Percentiles rank a stretch among this genome's conserved stretches.
phyloP scores from a whole-genome alignment of 1,284 basidiomycete genomes.

The Blastosporella zonata region DNA sequence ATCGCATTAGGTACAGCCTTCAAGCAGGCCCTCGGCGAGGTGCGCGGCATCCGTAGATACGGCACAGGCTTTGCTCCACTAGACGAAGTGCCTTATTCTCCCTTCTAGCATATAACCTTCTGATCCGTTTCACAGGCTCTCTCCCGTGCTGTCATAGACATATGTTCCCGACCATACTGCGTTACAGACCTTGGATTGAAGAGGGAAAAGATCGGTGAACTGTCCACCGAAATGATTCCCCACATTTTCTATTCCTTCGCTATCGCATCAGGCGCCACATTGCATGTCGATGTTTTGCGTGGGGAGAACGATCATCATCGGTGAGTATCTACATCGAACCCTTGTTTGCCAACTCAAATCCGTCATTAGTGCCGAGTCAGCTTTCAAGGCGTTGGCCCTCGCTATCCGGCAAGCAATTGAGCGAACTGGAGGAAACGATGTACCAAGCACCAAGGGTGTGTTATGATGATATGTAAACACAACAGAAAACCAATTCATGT shows the following conservation, averaged over 20 bases:
- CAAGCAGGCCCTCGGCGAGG: constrained; percentile 93
- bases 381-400: constrained; percentile 96
- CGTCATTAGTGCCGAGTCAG: constrained; percentile 79
- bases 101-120: background rate
- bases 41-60: constrained; percentile 93
- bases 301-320: constrained; percentile 98
- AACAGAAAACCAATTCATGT: background rate
- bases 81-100: constrained; percentile 65
- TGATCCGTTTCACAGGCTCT: constrained; percentile 62
- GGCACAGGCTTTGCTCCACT: constrained; percentile 96
- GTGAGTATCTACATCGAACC: constrained; percentile 42
- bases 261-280: constrained; percentile 84
- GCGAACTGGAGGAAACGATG: constrained; percentile 85
- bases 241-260: constrained; percentile 94
- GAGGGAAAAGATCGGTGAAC: constrained; percentile 96
- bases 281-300: constrained; percentile 92
- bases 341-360: constrained; percentile 4
- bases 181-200: constrained; percentile 87
- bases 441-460: constrained; percentile 97
- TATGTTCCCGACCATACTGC: constrained; percentile 96
- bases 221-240: constrained; percentile 97
- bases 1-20: constrained; percentile 93
- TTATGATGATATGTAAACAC: constrained; percentile 35
- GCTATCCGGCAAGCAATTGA: constrained; percentile 94
- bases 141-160: constrained; percentile 94